Percentiles rank a stretch among this genome's conserved stretches.
These are phyloP conservation scores for Silene vulgaris DNA, from an alignment of 179 eudicot species.

Conservation along the genomic window DNA sequence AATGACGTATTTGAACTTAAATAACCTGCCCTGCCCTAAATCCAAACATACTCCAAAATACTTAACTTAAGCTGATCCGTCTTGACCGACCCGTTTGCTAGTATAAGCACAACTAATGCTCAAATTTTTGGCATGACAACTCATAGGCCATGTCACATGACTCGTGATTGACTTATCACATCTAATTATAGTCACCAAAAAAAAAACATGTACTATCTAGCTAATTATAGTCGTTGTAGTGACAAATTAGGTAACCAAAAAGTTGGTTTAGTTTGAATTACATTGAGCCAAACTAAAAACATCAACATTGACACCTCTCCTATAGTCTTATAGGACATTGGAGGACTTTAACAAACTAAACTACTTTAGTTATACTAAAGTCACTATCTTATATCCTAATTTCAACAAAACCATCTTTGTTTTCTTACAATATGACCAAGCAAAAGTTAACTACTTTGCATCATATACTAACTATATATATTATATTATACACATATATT, in stretches of 20 bases:
- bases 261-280: slow-evolving; percentile 23
- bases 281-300: slow-evolving; percentile 14
- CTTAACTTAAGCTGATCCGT: too few relatives aligned
- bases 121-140: too few relatives aligned
- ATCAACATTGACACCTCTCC: slow-evolving; percentile 14
- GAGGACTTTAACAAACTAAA: not conserved
- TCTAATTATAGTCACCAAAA: too few relatives aligned
- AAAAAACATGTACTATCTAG: not conserved
- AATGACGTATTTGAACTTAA: too few relatives aligned
- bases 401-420: not conserved
- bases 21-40: too few relatives aligned
- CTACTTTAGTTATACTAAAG: slow-evolving; percentile 3
- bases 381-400: slow-evolving; percentile 16
- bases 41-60: too few relatives aligned
- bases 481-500: not conserved
- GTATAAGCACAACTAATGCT: too few relatives aligned
- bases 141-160: too few relatives aligned
- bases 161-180: not conserved
- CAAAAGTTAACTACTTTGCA: not conserved
- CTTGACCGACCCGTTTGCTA: too few relatives aligned
- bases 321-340: slow-evolving; percentile 14
- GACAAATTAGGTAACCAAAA: slow-evolving; percentile 30
- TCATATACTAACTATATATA: slow-evolving; percentile 12
- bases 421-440: slow-evolving; percentile 1
- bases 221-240: slow-evolving; percentile 10